Evolutionary conservation across 129 eudicot genomes (phyloP).

Genomic region (Escallonia herrerae): DNA sequence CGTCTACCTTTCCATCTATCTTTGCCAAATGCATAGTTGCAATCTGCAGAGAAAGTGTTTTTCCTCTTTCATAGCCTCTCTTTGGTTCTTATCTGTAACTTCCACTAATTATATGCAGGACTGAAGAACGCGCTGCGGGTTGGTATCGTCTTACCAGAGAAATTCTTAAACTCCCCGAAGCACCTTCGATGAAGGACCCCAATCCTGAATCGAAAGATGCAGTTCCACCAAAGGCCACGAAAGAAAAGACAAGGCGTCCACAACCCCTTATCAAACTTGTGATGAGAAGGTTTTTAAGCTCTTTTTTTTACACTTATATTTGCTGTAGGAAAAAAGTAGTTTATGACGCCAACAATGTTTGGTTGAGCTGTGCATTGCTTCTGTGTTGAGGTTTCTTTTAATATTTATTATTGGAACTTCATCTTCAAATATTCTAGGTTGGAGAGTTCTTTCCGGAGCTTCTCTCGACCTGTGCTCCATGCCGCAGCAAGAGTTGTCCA

Average conservation of each 20-base stretch:
- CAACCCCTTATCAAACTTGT: conserved; percentile 95
- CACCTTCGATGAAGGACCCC: conserved; percentile 58
- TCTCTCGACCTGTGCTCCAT: conserved; percentile 97
- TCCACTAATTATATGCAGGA: conserved; percentile 28
- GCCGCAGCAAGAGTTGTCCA: conserved; percentile 96
- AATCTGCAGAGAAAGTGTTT: neutral
- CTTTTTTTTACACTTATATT: conserved; percentile 4
- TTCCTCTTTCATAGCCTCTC: neutral
- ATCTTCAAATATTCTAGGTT: conserved; percentile 36
- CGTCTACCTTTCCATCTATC: neutral
- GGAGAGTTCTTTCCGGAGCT: conserved; percentile 90
- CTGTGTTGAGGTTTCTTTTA: neutral
- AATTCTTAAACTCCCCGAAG: conserved; percentile 75
- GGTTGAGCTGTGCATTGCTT: too few relatives aligned
- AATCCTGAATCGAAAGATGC: conserved; percentile 41
- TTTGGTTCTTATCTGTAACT: neutral
- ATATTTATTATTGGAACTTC: neutral
- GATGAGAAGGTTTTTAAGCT: conserved; percentile 69
- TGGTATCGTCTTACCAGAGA: conserved; percentile 93
- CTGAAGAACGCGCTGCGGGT: conserved; percentile 95
- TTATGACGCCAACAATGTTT: too few relatives aligned
- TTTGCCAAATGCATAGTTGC: neutral
- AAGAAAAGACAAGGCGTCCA: conserved; percentile 84
- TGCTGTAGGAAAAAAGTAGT: neutral
- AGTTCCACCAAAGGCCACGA: conserved; percentile 39